Evolutionary conservation across 2,329 filamentous ascomycete species (phyloP), one percentile per base, ranked within the genome.

Genomic region (Chaetomium sp.): DNA sequence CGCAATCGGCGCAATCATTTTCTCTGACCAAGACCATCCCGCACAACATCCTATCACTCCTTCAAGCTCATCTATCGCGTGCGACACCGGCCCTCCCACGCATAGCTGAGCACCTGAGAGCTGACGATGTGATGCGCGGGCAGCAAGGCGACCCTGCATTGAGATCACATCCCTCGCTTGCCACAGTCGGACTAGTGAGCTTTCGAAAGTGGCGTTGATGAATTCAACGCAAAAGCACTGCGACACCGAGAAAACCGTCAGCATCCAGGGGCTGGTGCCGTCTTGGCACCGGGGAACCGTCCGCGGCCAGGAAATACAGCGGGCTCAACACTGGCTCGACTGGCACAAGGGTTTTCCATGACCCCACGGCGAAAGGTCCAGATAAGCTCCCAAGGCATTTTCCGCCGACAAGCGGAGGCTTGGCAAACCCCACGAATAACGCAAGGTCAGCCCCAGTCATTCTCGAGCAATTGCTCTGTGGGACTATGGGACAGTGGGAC

Each of bases 131-230:
- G 37, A 32, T 52, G 52, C 14, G 49, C n/a, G 50, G 52, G 44
- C 47, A 45, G 36, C 54, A 46, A n/a, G 45, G 35, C n/a, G 19
- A 19, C 44, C 51, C 34, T 52, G 55, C 57, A 56, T 55, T 52
- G 54, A 57, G 58, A 61, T 61, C 59, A 61, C 59, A 59, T 56
- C 55, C 49, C 45, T 38, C 49, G 32, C 49, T 49, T 55, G 41
- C 49, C 45, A 27, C 37, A 52, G 38, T 52, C 9, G 54, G 49
- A 48, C 49, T 52, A 55, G 44, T 44, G 43, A 19, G 9, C 34
- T 9, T 9, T 14, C 14, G 9, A 10, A 10, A 32, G 43, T 33
- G 19, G 19, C 19, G 19, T 27, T 27, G 19, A 27, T 27, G 19
- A 27, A 27, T 27, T 27, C 19, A 27, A 27, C 19, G 3, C 19